phyloP scores from a whole-genome alignment of 305 asterid genomes.

The Solanum hybrid region DNA sequence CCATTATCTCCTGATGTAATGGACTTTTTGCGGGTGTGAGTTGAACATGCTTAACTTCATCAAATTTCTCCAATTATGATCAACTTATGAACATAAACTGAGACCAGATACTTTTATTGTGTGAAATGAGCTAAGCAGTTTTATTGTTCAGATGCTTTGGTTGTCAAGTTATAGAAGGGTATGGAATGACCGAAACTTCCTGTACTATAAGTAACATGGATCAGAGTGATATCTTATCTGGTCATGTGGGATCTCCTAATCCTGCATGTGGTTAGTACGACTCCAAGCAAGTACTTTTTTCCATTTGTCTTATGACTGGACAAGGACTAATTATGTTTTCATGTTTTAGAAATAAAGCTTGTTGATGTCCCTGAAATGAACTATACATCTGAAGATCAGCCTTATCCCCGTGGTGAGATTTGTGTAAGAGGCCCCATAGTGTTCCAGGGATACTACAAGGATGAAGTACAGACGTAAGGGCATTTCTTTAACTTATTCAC shows the following conservation, averaged over 20 bases:
- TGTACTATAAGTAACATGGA: slow-evolving; percentile 52
- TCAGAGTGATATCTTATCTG: slow-evolving; percentile 44
- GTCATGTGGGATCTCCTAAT: slow-evolving; percentile 66
- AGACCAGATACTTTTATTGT: not conserved
- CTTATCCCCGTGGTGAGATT: slow-evolving; percentile 72
- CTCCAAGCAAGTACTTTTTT: not conserved
- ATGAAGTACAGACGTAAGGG: slow-evolving; percentile 47
- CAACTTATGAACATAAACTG: not conserved
- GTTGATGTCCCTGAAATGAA: slow-evolving; percentile 75
- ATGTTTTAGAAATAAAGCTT: slow-evolving; percentile 51
- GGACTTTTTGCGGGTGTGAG: slow-evolving; percentile 69
- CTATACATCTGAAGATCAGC: slow-evolving; percentile 50
- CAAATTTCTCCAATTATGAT: not conserved
- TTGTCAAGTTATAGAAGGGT: slow-evolving; percentile 50
- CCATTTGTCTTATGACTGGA: not conserved
- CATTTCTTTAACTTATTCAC: not conserved
- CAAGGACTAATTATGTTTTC: not conserved
- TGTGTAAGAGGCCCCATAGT: slow-evolving; percentile 67
- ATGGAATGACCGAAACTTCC: slow-evolving; percentile 74
- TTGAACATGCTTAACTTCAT: not conserved
- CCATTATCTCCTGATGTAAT: slow-evolving; percentile 67
- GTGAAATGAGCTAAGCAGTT: not conserved
- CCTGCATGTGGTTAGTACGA: slow-evolving; percentile 54
- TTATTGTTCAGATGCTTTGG: slow-evolving; percentile 35
- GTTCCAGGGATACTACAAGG: slow-evolving; percentile 68